Base-by-base conservation (phyloP, 176 grass and related monocot species). In the Puya raimondii region DNA sequence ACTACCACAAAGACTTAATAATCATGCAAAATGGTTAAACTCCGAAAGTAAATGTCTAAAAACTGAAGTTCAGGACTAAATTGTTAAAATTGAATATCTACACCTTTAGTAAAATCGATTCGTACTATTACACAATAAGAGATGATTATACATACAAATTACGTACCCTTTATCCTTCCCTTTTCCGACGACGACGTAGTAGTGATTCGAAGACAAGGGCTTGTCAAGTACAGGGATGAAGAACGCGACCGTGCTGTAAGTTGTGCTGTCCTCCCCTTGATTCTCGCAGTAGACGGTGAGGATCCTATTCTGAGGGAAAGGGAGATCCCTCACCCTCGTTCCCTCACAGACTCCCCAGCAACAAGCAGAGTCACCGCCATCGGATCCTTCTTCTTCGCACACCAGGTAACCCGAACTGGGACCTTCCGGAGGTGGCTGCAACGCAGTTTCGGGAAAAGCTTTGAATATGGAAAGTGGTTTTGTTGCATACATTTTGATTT, bases 241-340 rank as follows among this genome's bases (percentile, higher is more conserved):
- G 29, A 80, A 4, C 3, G 25, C 81, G 5, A 22, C 50, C 0
- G 27, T 17, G 0, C 3, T 18, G 22, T 56, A 47, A 47, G 18
- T 15, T 2, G 1, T 3, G 1, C 9, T 23, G 0, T n/a, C n/a
- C 12, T 81, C 1, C 48, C 26, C 52, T 2, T 15, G 47, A 0
- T 9, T 23, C 11, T 51, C 6, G 1, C 53, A 53, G 70, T 75
- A 58, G 17, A 86, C 48, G 21, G 14, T 59, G 17, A 81, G 73
- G 64, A 50, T 64, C 51, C 70, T 71, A 69, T 69, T 88, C 73
- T 88, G 81, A 10, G 85, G 73, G 70, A 88, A 84, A 4, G 85
- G 85, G 50, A 88, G 85, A 48, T 68, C 11, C 7, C 49, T 27
- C 23, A 88, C 47, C 27, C 64, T 4, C 17, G 16, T 65, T 11